Base-by-base conservation (phyloP, 176 grass and related monocot species). In the Aegilops sharonensis region DNA sequence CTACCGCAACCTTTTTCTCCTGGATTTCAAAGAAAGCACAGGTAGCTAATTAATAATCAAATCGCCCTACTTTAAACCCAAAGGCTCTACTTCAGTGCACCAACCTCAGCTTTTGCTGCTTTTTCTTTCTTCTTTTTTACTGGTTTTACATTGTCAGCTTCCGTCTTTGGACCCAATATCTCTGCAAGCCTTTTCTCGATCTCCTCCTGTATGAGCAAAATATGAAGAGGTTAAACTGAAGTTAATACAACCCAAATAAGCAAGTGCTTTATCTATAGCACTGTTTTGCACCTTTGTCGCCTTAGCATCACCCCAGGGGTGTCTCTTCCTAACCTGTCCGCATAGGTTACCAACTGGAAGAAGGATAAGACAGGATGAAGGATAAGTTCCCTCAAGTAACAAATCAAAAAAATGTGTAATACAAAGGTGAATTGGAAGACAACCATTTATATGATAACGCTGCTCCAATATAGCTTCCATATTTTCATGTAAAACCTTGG, bases 231-330 rank as follows among this genome's bases (percentile, higher is more conserved):
- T 50, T 52, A 83, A 72, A 52, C 75, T 76, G 59, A 64, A 59
- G 36, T 78, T 59, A 18, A 88, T 43, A 37, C 78, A 81, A 52
- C 68, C 1, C 5, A 52, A 52, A 52, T 52, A 52, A 66, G 32
- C 8, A 20, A 8, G 31, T 47, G 34, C 27, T 68, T 14, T 17
- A 42, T 68, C 65, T 52, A 6, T 52, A 83, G 37, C 48, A 87
- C 34, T 37, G 35, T 65, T 59, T 27, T 42, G 71, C 77, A 96
- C 94, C 97, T 99, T 96, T 47, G 79, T 91, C 1, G 88, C 87
- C 93, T 99, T 99, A 63, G 97, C 94, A 94, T 99, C 97, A 81
- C 90, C 90, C 97, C 97, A 96, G 3, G 97, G 92, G 24, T 96
- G 97, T 56, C 27, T 85, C 94, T 94, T 94, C 81, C 94, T 99